phyloP scores from a whole-genome alignment of 768 basidiomycete genomes.

The Kondoa malvinella region DNA sequence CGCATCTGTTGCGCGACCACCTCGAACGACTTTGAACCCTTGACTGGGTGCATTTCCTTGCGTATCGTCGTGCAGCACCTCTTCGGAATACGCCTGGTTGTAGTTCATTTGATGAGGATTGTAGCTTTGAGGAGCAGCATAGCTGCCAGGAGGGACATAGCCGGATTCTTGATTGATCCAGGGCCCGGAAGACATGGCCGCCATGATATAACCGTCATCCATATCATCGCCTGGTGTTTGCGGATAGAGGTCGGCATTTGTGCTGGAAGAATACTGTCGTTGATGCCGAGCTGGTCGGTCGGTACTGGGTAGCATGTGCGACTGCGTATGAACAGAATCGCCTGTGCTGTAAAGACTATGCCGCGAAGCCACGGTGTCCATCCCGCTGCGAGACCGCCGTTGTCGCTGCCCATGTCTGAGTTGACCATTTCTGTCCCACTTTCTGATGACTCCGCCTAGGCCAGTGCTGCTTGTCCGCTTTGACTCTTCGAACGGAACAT shows the following conservation, averaged over 20 bases:
- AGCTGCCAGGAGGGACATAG: constrained; percentile 29
- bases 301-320: constrained; percentile 13
- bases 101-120: constrained; percentile 18
- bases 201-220: constrained; percentile 89
- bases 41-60: constrained; percentile 14
- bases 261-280: constrained; percentile 28
- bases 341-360: not conserved
- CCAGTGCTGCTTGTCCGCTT: constrained; percentile 65
- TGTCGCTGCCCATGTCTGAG: constrained; percentile 21
- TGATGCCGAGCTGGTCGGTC: constrained; percentile 17
- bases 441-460: constrained; percentile 62
- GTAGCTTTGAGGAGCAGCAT: constrained; percentile 23
- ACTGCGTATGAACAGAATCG: too few relatives aligned
- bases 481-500: constrained; percentile 68
- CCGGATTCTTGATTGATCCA: constrained; percentile 32
- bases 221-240: constrained; percentile 52
- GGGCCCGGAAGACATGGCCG: constrained; percentile 57
- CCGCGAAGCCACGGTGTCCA: too few relatives aligned
- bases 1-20: constrained; percentile 47
- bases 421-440: constrained; percentile 39
- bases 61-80: constrained; percentile 20
- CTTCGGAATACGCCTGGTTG: not conserved
- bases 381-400: constrained; percentile 3
- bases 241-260: constrained; percentile 16
- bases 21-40: constrained; percentile 72